phyloP scores from a whole-genome alignment of 352 stramenopile species.

The Phytophthora fragariaefolia region DNA sequence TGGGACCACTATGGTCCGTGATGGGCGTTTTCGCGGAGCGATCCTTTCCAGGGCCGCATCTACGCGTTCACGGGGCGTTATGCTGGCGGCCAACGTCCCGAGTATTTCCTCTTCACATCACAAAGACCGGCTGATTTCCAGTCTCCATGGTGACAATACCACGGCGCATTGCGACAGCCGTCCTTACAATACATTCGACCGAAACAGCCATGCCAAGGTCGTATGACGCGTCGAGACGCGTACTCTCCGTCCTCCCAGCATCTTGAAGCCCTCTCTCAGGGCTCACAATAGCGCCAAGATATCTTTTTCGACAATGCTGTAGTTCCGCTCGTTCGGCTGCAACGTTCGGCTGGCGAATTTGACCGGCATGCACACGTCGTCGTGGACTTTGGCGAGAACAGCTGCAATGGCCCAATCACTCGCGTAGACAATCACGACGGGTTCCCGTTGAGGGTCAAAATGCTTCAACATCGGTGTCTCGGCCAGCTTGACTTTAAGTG shows the following conservation, averaged over 20 bases:
- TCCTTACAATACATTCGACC: neutral
- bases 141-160: too few species aligned
- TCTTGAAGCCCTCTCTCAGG: neutral
- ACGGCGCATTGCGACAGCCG: neutral
- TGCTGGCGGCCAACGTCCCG: neutral
- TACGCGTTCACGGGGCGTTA: neutral
- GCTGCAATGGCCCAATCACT: too few species aligned
- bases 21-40: neutral
- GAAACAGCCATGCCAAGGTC: neutral
- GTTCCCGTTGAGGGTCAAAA: too few species aligned
- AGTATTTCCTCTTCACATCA: slow-evolving; percentile 6
- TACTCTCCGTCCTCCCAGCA: neutral
- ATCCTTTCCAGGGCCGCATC: slow-evolving; percentile 1
- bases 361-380: neutral
- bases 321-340: neutral
- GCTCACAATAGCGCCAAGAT: neutral
- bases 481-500: too few species aligned
- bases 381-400: too few species aligned
- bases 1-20: neutral
- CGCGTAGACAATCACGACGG: too few species aligned
- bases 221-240: neutral
- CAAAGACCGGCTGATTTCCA: slow-evolving; percentile 2
- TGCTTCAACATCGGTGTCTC: too few species aligned
- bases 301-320: neutral
- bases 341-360: neutral